Conservation (phyloP, 768 basidiomycete species). For the Trametes villosa region DNA sequence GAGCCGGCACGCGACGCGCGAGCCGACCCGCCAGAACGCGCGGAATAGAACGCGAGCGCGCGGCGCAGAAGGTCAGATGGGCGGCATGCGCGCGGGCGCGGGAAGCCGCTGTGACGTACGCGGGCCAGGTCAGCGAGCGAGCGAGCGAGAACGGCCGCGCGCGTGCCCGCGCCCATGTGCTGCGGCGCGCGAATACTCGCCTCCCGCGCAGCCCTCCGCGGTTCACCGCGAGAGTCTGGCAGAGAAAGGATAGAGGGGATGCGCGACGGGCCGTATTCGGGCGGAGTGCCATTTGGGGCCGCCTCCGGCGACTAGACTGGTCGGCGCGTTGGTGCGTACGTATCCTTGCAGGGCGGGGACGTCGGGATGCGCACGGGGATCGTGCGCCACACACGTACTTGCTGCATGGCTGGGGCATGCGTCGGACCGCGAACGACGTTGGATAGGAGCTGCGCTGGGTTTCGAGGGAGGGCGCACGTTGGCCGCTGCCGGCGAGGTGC, state of each 20-base stretch:
- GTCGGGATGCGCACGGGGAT: neutral
- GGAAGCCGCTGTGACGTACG: too few relatives aligned
- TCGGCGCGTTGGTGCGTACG: neutral
- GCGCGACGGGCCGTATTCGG: neutral
- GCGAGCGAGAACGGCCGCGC: neutral
- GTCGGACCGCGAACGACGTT: too few relatives aligned
- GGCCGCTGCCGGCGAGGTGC: too few relatives aligned
- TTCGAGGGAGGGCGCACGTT: too few relatives aligned
- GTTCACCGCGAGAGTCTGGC: neutral
- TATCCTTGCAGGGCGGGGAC: neutral
- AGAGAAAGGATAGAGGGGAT: neutral
- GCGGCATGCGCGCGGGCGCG: too few relatives aligned
- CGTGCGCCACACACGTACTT: neutral
- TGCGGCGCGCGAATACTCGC: neutral
- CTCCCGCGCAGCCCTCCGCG: neutral
- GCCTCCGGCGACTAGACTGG: constrained; percentile 11
- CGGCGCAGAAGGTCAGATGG: too few relatives aligned
- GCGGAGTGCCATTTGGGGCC: neutral
- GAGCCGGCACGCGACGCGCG: too few relatives aligned
- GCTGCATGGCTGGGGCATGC: neutral
- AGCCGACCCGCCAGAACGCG: neutral
- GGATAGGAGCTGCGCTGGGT: too few relatives aligned
- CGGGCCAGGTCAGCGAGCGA: too few relatives aligned
- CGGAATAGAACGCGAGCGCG: too few relatives aligned
- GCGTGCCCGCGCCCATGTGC: neutral